Conservation (phyloP, 495 filamentous ascomycete species). For the Talaromyces adpressus region DNA sequence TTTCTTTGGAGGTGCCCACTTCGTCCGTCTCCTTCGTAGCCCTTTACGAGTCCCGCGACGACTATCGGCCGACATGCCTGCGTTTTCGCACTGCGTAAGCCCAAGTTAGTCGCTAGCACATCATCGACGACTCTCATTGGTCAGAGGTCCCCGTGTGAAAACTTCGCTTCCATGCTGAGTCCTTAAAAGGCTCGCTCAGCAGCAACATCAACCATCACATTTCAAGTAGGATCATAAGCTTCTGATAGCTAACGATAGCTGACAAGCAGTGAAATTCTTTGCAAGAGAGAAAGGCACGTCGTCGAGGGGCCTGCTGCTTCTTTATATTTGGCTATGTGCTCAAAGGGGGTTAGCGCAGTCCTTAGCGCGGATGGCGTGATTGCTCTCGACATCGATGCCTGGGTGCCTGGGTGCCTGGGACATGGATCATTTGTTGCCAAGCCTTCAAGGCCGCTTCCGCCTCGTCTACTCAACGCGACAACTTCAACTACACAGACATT, state of each 20-base stretch:
- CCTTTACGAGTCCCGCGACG: not conserved
- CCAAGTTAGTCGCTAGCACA: not conserved
- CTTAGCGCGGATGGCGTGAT: slow-evolving; percentile 10
- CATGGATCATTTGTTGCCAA: slow-evolving; percentile 33
- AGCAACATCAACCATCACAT: not conserved
- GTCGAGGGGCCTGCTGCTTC: slow-evolving; percentile 3
- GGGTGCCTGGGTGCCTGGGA: slow-evolving; percentile 21
- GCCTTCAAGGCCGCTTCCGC: slow-evolving; percentile 25
- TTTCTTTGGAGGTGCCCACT: not conserved
- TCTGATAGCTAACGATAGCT: not conserved
- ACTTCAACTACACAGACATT: not conserved
- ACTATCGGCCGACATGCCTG: not conserved
- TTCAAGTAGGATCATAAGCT: not conserved
- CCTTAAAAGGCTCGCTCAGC: not conserved
- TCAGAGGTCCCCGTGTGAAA: not conserved
- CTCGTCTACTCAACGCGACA: not conserved
- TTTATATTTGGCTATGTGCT: not conserved
- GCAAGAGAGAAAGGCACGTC: not conserved
- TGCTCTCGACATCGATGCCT: not conserved
- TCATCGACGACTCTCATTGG: not conserved
- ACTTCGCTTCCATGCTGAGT: not conserved
- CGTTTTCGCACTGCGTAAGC: not conserved
- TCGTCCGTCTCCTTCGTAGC: not conserved
- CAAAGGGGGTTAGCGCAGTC: not conserved
- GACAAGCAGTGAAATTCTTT: not conserved